A percentile compares a stretch with the other conserved stretches of the same genome.
Evolutionary conservation across 1,284 basidiomycete genomes (phyloP).

Genomic region (Golubevia pallescens): DNA sequence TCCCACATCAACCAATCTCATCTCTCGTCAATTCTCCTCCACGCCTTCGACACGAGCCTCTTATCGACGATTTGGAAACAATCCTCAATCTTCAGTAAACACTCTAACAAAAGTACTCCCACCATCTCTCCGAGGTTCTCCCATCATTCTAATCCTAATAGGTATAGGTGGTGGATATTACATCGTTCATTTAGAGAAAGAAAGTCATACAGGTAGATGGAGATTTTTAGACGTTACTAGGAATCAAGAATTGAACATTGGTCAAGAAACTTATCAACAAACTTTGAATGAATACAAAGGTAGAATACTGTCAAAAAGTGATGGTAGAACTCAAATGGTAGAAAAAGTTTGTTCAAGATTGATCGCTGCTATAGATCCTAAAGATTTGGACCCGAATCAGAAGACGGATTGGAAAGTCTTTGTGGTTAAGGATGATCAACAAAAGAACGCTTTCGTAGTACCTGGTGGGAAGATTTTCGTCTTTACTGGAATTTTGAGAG

Average conservation of each 20-base stretch:
- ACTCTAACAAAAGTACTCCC: too few relatives aligned
- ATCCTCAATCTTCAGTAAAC: too few relatives aligned
- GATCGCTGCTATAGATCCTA: too few relatives aligned
- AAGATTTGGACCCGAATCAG: neutral
- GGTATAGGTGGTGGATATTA: conserved; percentile 44
- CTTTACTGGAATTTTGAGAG: conserved; percentile 14
- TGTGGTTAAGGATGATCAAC: conserved; percentile 39
- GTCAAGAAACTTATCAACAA: conserved; percentile 35
- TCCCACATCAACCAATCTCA: too few relatives aligned
- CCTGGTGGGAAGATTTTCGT: conserved; percentile 50
- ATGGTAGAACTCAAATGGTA: conserved; percentile 13
- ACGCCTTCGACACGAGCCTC: too few relatives aligned
- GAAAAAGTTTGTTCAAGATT: too few relatives aligned
- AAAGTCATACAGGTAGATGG: conserved; percentile 48
- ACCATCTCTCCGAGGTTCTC: too few relatives aligned
- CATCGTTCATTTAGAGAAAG: conserved; percentile 43
- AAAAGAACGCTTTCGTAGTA: conserved; percentile 53
- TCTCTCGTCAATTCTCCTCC: too few relatives aligned
- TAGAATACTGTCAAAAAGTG: conserved; percentile 26
- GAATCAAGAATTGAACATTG: conserved; percentile 37
- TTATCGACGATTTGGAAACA: too few relatives aligned
- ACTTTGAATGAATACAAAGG: conserved; percentile 31
- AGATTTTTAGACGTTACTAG: conserved; percentile 46
- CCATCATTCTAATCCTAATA: conserved; percentile 21
- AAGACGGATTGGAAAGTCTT: conserved; percentile 50